Evolutionary conservation across 2,329 filamentous ascomycete genomes (phyloP), one percentile per base, ranked within the genome.

Genomic region (Aspergillus tanneri): DNA sequence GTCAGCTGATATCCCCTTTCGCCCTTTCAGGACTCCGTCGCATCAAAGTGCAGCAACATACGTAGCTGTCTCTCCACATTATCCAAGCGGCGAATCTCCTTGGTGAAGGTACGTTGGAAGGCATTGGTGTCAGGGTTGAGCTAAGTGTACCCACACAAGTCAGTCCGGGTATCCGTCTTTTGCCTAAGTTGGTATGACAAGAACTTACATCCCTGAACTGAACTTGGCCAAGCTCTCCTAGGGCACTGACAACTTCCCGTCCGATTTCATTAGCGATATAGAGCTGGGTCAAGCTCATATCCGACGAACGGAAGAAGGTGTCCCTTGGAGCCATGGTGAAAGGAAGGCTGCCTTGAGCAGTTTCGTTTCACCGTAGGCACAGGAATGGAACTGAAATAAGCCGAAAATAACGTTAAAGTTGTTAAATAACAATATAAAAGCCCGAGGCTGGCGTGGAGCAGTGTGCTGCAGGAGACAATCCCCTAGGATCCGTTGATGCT

Each of bases 221-320:
- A 71, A 97, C 91, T 65, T 93, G 82, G 49, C 93, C 93, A 66
- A 99, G 83, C 81, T 99, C 93, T 68, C 93, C 93, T 57, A 99
- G 79, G 47, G 92, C 92, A 68, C 91, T 96, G 56, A 97, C 91
- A 63, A 96, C 92, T 77, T 99, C 95, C 68, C 93, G 85, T 63
- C 93, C 92, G 62, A 99, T 97, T 80, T 99, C 93, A 71, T 96
- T 97, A 67, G 93, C 90, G 66, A 99, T 95, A 76, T 97, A 99
- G 67, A 99, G 87, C 85, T 99, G 93, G 67, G 95, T 95, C 86
- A 99, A 87, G 81, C 90, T 96, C 93, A 99, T 99, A 75, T 96
- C 89, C 88, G 90, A 89, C 71, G 93, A 99, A 82, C 95, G 92
- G 85, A 99, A 97, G 79, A 96, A 88, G 74, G 91, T 96, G 77